phyloP scores from a whole-genome alignment of 148 eudicot species.

The Chenopodium formosanum region DNA sequence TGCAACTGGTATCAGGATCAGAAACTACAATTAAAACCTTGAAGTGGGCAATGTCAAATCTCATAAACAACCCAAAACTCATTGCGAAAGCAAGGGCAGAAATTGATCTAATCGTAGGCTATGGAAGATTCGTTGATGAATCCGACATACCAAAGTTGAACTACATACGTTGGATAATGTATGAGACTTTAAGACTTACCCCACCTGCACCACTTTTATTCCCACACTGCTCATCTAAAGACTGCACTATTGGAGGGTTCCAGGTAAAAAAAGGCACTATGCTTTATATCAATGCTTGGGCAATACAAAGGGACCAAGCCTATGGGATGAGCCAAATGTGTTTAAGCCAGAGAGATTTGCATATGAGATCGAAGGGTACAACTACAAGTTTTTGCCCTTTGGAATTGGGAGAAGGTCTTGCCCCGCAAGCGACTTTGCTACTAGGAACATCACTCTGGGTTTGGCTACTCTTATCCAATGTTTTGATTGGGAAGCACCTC shows the following conservation, averaged over 20 bases:
- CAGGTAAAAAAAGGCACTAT: slow-evolving; percentile 27
- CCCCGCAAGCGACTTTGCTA: slow-evolving; percentile 24
- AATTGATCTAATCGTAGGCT: slow-evolving; percentile 16
- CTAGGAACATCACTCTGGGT: slow-evolving; percentile 18
- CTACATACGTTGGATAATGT: slow-evolving; percentile 25
- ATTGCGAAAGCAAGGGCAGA: slow-evolving; percentile 22
- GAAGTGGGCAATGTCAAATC: slow-evolving; percentile 34
- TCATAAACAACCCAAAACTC: slow-evolving; percentile 24
- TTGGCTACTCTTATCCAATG: slow-evolving; percentile 32
- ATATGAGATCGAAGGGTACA: slow-evolving; percentile 25
- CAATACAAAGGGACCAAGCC: slow-evolving; percentile 25
- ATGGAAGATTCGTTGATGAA: slow-evolving; percentile 21
- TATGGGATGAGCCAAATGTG: slow-evolving; percentile 26
- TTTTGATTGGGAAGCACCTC: slow-evolving; percentile 28
- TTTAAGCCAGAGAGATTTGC: slow-evolving; percentile 37
- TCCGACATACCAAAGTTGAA: slow-evolving; percentile 25
- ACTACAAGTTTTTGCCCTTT: slow-evolving; percentile 26
- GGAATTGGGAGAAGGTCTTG: slow-evolving; percentile 38
- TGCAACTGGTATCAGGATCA: slow-evolving; percentile 21
- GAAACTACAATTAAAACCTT: slow-evolving; percentile 25
- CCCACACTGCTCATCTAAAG: slow-evolving; percentile 30
- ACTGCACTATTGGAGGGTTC: slow-evolving; percentile 32
- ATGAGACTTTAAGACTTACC: slow-evolving; percentile 31
- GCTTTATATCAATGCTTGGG: slow-evolving; percentile 33
- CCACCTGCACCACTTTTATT: slow-evolving; percentile 27